Base-by-base conservation (phyloP, 1,284 basidiomycete genomes). In the Melampsora americana region DNA sequence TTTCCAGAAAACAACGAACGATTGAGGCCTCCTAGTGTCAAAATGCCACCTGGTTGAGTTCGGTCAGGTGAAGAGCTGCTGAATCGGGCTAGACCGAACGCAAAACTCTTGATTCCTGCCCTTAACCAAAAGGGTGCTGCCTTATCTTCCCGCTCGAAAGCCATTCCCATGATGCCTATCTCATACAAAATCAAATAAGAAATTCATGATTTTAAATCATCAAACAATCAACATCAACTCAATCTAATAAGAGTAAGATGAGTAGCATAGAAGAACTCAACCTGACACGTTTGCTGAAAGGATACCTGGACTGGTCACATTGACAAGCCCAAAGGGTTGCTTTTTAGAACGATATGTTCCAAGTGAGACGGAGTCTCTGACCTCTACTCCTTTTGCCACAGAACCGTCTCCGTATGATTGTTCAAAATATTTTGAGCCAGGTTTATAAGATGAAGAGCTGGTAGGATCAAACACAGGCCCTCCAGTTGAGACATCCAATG, bases 341-440 rank as follows among this genome's bases (percentile, higher is more conserved):
- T 80, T 80, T 60, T 78, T 77, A 53, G 82, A 79, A 9, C 79
- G 80, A 78, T 81, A 82, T 61, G 79, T 79, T 1, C 81, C 81
- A n/a, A 82, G 75, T 1, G 81, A 79, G 26, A 82, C 79, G 26
- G 78, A 79, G 67, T 97, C 95, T 14, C 84, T 80, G 0, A 85
- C 92, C 5, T 95, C 87, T 5, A 81, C 80, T 2, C 95, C 95
- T 0, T 84, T 81, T 0, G 90, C 93, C 7, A n/a, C 7, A 65
- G 86, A 83, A 7, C 93, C 94, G 50, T 88, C 89, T 35, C 92
- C 94, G 79, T 97, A 97, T 1, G 86, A 86, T 74, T 96, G 90
- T 12, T 84, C 80, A 82, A 96, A 96, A 0, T 86, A 59, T 23
- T 78, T 79, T 39, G 46, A 71, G 16, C 78, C 78, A n/a, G 78